Conservation (phyloP, 495 filamentous ascomycete genomes). For the Tuber indicum region DNA sequence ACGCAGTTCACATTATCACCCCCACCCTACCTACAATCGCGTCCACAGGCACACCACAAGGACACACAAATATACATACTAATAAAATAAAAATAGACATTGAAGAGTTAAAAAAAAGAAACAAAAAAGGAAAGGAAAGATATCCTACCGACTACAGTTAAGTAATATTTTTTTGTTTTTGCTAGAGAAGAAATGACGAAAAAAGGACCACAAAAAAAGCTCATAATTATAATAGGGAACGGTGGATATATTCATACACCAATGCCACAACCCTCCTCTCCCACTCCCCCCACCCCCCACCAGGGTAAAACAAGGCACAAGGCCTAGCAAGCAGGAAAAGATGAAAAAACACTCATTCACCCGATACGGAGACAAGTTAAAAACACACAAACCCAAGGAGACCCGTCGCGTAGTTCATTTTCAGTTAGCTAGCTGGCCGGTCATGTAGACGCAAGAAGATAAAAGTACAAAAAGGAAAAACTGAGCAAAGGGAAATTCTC, state of each 20-base stretch:
- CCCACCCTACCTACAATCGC: not conserved
- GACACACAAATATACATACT: slow-evolving; percentile 2
- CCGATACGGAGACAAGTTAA: not conserved
- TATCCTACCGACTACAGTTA: not conserved
- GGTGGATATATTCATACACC: not conserved
- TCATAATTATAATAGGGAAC: not conserved
- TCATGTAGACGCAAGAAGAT: slow-evolving; percentile 28
- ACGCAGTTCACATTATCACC: not conserved
- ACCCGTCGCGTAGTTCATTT: not conserved
- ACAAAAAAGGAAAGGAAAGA: slow-evolving; percentile 20
- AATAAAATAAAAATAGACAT: slow-evolving; percentile 17
- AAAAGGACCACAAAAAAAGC: not conserved
- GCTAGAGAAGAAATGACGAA: not conserved
- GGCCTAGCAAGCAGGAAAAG: not conserved
- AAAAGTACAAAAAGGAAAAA: slow-evolving; percentile 31
- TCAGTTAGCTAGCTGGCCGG: slow-evolving; percentile 5
- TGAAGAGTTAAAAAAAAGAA: slow-evolving; percentile 19
- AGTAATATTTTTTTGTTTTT: not conserved
- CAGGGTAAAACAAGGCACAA: not conserved
- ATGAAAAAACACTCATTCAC: not conserved
- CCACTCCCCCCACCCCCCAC: not conserved
- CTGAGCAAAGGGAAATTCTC: slow-evolving; percentile 5
- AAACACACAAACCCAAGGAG: slow-evolving; percentile 2
- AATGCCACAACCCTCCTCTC: not conserved
- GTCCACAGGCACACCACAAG: not conserved